Base-by-base conservation (phyloP, 441 rosid genomes). In the Eutrema salsugineum region DNA sequence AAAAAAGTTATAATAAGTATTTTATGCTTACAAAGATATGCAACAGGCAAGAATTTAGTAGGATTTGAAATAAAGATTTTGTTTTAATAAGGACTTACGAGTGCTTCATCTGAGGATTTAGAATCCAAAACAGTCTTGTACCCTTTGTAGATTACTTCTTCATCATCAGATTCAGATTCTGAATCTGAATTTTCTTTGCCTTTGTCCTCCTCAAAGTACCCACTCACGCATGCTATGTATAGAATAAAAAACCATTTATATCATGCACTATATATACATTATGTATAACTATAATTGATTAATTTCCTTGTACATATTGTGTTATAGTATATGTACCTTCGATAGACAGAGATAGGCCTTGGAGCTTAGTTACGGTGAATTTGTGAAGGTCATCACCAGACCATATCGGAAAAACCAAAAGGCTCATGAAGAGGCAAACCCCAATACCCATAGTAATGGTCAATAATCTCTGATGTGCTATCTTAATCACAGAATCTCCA, bases 381-480 rank as follows among this genome's bases (percentile, higher is more conserved):
- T 78, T 72, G 42, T 94, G 97, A 66, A 94, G 93, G 57, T 94
- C 97, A 32, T 89, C 94, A 12, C 97, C 68, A 50, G 97, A 89
- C 97, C 98, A 91, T 0, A 85, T 84, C 0, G 97, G 98, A 28
- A 85, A 90, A 27, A 91, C 35, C 8, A 90, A 71, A 30, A 94
- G 76, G 80, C 87, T 86, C 12, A 69, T 78, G 68, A 70, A 78
- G 70, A 88, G 83, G 84, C 93, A 87, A 75, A 88, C 58, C 2
- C 19, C 68, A 33, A 85, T 85, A 11, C 98, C 98, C 63, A 91
- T 76, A 24, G 70, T 71, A 2, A 94, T 87, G 20, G 87, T 86
- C 16, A 76, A 51, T 17, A 91, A 85, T 24, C 98, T 87, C 19
- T 84, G 63, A 5, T 84, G 86, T 7, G 93, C 94, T 14, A 89